Conservation (phyloP, 257 asterid species). For the Penstemon newberryi region DNA sequence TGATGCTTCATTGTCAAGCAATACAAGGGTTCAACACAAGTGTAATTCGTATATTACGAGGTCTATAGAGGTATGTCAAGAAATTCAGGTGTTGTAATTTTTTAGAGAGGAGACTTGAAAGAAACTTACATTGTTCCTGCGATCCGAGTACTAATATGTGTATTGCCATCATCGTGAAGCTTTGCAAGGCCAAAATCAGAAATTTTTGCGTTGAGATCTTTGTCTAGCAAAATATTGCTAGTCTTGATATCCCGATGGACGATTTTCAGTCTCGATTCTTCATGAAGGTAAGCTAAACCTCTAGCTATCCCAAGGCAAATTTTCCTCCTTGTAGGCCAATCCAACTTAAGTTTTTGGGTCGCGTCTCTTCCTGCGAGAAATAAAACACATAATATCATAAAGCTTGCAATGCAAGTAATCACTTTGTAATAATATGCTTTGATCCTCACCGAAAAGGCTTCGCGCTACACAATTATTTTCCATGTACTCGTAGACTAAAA, state of each 20-base stretch:
- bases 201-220: slow-evolving; percentile 73
- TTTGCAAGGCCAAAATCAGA: slow-evolving; percentile 92
- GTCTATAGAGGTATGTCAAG: background rate
- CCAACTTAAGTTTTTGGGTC: slow-evolving; percentile 47
- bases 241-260: slow-evolving; percentile 91
- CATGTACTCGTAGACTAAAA: slow-evolving; percentile 84
- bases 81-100: background rate
- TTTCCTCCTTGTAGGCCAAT: slow-evolving; percentile 77
- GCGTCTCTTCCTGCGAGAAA: slow-evolving; percentile 49
- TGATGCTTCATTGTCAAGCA: background rate
- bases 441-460: slow-evolving; percentile 70
- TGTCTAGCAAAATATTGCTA: slow-evolving; percentile 80
- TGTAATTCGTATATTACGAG: background rate
- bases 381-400: slow-evolving; percentile 11
- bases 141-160: slow-evolving; percentile 84
- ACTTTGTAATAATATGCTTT: background rate
- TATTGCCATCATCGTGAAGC: slow-evolving; percentile 71
- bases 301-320: slow-evolving; percentile 79
- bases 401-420: slow-evolving; percentile 5
- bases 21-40: background rate
- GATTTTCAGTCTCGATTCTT: slow-evolving; percentile 77
- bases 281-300: slow-evolving; percentile 88
- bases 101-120: background rate
- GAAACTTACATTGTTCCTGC: slow-evolving; percentile 90
- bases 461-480: slow-evolving; percentile 79